Conservation (phyloP, 495 filamentous ascomycete species). For the Penicillium daleae region DNA sequence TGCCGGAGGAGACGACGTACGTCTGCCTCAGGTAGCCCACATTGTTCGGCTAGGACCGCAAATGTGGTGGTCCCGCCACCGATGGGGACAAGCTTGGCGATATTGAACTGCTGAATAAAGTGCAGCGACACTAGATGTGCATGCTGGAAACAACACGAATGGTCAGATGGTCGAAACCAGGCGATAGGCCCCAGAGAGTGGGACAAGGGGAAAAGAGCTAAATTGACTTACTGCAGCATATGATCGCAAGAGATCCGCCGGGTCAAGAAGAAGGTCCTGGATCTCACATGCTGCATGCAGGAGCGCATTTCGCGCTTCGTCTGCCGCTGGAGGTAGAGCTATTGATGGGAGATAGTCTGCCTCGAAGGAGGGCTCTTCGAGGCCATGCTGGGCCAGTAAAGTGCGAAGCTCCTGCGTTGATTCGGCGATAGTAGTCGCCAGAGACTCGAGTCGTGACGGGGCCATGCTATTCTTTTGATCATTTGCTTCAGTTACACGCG, state of each 20-base stretch:
- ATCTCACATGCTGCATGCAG: slow-evolving; percentile 6
- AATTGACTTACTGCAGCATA: slow-evolving; percentile 10
- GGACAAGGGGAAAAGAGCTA: neutral
- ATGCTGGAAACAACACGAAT: neutral
- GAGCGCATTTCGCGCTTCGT: neutral
- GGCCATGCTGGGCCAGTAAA: neutral
- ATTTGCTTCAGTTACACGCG: neutral
- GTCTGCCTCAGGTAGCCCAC: neutral
- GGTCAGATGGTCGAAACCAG: neutral
- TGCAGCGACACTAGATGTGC: neutral
- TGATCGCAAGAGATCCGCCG: slow-evolving; percentile 11
- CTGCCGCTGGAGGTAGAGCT: neutral
- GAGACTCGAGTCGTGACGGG: neutral
- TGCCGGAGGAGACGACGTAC: neutral
- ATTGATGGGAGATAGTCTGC: neutral
- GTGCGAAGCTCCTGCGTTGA: neutral
- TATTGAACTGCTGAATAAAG: neutral
- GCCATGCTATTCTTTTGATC: neutral
- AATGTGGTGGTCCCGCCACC: neutral
- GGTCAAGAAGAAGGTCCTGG: slow-evolving; percentile 8
- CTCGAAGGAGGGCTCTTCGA: neutral
- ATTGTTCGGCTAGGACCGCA: neutral
- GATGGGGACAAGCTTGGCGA: neutral
- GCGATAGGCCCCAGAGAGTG: neutral
- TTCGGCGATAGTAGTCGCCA: neutral